Base-by-base conservation (phyloP, 176 grass and related monocot species). In the Carex scoparia region DNA sequence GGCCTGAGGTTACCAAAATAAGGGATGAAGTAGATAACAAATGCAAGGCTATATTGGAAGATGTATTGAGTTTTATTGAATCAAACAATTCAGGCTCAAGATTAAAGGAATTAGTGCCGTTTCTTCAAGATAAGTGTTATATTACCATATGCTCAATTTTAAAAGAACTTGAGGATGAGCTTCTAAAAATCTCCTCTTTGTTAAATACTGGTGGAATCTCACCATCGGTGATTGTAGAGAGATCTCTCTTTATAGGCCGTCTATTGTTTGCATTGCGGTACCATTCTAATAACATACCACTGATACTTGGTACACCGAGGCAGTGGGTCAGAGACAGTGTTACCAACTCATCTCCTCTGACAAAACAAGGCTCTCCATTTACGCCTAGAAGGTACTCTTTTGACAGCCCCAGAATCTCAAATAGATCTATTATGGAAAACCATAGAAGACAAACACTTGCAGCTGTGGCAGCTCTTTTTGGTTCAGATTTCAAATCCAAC, bases 41-140 rank as follows among this genome's bases (percentile, higher is more conserved):
- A 94, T 99, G 96, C 84, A 89, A 89, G 79, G 86, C 59, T 80
- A 99, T 95, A 88, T 87, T 99, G 55, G 96, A 99, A 65, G 96
- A 99, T 84, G 84, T 95, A 55, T 85, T 99, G 69, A 87, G 88
- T 66, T 99, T 95, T 87, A 90, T 99, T 65, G 97, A 96, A 84
- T 99, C 97, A 53, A 90, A 92, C 68, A 99, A 95, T 92, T 95
- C 96, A 79, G 85, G 80, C 72, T 62, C 81, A 2, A 95, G 96
- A 84, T 85, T 99, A 46, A 95, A 91, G 81, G 93, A 94, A 61
- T 82, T 99, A 86, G 96, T 93, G 66, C 96, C 96, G 81, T 99
- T 86, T 59, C 59, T 95, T 83, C 96, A 99, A 77, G 90, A 99
- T 86, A 95, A 95, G 86, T 99, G 93, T 89, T 92, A 93, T 35